Conservation (phyloP, 176 grass and related monocot species). For the Hyparrhenia diplandra region DNA sequence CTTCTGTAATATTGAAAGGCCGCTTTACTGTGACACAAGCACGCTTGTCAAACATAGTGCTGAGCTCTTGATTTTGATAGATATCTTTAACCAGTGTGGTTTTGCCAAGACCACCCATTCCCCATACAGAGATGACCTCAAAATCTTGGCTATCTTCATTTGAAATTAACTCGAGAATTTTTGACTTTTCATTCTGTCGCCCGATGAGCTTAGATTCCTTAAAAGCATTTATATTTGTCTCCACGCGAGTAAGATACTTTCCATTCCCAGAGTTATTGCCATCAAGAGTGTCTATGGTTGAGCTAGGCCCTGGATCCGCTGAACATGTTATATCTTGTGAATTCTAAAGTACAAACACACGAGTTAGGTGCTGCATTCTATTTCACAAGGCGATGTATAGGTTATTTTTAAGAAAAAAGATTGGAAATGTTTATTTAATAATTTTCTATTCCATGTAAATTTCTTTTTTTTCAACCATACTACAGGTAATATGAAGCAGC, state of each 20-base stretch:
- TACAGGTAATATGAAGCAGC: too few species aligned
- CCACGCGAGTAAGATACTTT: not conserved
- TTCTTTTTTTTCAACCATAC: not conserved
- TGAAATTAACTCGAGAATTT: not conserved
- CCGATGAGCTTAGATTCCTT: conserved; percentile 11
- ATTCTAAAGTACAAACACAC: not conserved
- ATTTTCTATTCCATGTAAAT: not conserved
- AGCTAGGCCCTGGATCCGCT: too few species aligned
- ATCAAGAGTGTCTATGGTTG: not conserved
- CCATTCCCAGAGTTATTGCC: not conserved
- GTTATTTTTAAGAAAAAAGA: too few species aligned
- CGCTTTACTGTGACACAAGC: conserved; percentile 24
- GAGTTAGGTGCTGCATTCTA: not conserved
- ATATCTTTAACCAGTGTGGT: conserved; percentile 28
- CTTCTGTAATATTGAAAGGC: not conserved
- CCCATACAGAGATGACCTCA: conserved; percentile 8
- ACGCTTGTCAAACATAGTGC: not conserved
- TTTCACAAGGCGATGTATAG: not conserved
- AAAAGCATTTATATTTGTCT: not conserved
- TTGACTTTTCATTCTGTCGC: not conserved
- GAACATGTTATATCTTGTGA: not conserved
- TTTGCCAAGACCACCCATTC: conserved; percentile 33
- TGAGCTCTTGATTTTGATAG: not conserved
- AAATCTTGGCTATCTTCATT: not conserved
- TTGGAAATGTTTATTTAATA: not conserved